phyloP scores from a whole-genome alignment of 1,284 basidiomycete genomes.

The Naganishia albida region DNA sequence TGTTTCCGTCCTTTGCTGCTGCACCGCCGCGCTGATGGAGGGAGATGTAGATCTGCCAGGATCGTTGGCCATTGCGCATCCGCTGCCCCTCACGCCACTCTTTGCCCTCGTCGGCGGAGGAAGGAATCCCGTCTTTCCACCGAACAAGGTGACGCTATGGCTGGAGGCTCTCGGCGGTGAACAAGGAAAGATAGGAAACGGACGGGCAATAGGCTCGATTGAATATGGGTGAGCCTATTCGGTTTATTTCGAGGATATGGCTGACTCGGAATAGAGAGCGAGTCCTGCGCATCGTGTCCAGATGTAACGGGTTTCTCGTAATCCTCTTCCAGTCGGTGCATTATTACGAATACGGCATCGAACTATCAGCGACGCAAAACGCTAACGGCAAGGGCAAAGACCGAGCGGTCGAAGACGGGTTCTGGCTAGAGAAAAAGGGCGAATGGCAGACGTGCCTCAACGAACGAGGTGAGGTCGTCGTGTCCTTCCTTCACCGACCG shows the following conservation, averaged over 20 bases:
- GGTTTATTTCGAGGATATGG: not conserved
- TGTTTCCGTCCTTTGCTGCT: slow-evolving; percentile 18
- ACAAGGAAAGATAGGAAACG: not conserved
- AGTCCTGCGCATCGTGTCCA: slow-evolving; percentile 75
- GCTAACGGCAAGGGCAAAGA: slow-evolving; percentile 32
- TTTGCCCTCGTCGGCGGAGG: slow-evolving; percentile 89
- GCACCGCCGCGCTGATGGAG: slow-evolving; percentile 21
- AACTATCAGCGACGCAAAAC: slow-evolving; percentile 40
- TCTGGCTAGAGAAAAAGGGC: slow-evolving; percentile 61
- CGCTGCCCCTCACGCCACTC: slow-evolving; percentile 78
- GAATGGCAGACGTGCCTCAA: slow-evolving; percentile 93
- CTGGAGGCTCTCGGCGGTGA: slow-evolving; percentile 8
- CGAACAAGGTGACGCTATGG: slow-evolving; percentile 82
- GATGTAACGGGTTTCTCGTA: slow-evolving; percentile 79
- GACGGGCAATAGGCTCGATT: slow-evolving; percentile 77
- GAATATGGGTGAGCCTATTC: slow-evolving; percentile 64
- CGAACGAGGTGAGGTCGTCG: slow-evolving; percentile 64
- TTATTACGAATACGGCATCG: slow-evolving; percentile 69
- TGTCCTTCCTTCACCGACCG: not conserved
- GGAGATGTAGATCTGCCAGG: slow-evolving; percentile 56
- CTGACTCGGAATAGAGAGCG: slow-evolving; percentile 61
- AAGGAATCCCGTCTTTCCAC: slow-evolving; percentile 83
- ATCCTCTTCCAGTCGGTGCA: slow-evolving; percentile 76
- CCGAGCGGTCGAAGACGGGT: slow-evolving; percentile 31
- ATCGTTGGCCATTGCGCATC: slow-evolving; percentile 73